phyloP scores from a whole-genome alignment of 2,329 filamentous ascomycete species.

The Clarireedia hainanense region DNA sequence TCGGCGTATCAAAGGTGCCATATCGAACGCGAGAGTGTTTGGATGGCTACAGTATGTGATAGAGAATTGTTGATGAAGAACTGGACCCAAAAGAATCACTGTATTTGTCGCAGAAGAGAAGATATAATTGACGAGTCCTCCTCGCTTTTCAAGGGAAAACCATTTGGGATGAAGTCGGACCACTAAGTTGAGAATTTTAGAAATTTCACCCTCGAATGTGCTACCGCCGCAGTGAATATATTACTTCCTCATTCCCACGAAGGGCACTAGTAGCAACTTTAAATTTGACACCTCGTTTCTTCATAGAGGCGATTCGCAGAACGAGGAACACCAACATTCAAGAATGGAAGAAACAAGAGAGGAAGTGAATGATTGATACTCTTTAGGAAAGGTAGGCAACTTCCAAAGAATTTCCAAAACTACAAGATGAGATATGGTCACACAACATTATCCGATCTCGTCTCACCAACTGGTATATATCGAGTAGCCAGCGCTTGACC shows the following conservation, averaged over 20 bases:
- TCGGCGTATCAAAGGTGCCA: neutral
- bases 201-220: neutral
- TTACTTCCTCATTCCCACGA: neutral
- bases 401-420: constrained; percentile 2
- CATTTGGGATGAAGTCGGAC: neutral
- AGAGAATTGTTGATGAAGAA: neutral
- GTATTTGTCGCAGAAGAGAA: too few relatives aligned
- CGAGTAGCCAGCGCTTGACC: constrained; percentile 5
- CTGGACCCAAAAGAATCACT: too few relatives aligned
- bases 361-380: too few relatives aligned
- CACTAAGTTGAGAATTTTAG: neutral
- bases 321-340: constrained; percentile 4
- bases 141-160: neutral
- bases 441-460: constrained; percentile 14
- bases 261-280: constrained; percentile 5
- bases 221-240: neutral
- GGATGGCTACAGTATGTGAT: neutral
- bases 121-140: neutral
- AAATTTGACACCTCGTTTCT: constrained; percentile 5
- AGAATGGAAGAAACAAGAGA: neutral
- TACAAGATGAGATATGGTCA: constrained; percentile 9
- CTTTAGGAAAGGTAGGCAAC: neutral
- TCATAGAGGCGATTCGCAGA: constrained; percentile 2
- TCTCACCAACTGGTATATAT: constrained; percentile 10
- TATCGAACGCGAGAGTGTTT: neutral